Evolutionary conservation across 495 filamentous ascomycete genomes (phyloP).

Genomic region (Immersiella caudata): DNA sequence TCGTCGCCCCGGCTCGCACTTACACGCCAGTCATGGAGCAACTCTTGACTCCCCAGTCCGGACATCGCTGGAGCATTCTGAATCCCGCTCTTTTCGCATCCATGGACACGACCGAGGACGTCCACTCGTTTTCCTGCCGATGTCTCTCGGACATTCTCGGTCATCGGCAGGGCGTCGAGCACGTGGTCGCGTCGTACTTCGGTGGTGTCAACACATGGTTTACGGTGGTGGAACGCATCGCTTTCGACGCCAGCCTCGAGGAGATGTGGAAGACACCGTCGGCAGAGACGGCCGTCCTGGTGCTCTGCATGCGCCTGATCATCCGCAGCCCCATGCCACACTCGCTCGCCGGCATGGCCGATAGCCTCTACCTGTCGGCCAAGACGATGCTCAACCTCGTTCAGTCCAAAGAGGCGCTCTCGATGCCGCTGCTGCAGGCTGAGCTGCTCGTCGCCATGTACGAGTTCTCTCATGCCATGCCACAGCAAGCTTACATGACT

Average conservation of each 20-base stretch:
- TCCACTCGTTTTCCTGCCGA: constrained; percentile 49
- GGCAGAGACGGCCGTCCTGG: constrained; percentile 31
- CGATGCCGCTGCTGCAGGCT: constrained; percentile 55
- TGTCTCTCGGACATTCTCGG: constrained; percentile 71
- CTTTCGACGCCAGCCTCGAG: constrained; percentile 27
- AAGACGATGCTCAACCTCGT: constrained; percentile 36
- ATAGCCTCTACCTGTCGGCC: constrained; percentile 30
- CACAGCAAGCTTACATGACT: constrained; percentile 63
- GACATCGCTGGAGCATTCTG: constrained; percentile 19
- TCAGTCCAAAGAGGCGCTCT: constrained; percentile 29
- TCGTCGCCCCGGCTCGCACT: constrained; percentile 15
- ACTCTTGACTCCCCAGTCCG: constrained; percentile 13
- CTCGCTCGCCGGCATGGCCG: constrained; percentile 23
- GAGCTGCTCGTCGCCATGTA: constrained; percentile 84
- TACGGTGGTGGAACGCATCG: constrained; percentile 29
- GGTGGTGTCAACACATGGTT: constrained; percentile 36
- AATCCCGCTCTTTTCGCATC: constrained; percentile 28
- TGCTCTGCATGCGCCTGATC: constrained; percentile 37
- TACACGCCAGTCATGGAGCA: constrained; percentile 24
- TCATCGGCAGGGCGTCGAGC: constrained; percentile 61
- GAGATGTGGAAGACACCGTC: constrained; percentile 31
- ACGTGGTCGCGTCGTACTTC: constrained; percentile 46
- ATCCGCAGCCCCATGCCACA: constrained; percentile 22
- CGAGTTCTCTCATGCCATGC: constrained; percentile 73
- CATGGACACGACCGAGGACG: constrained; percentile 33